These are phyloP conservation scores for Pyricularia sp. DNA, from an alignment of 2,329 filamentous ascomycete species.

Conservation along the genomic window DNA sequence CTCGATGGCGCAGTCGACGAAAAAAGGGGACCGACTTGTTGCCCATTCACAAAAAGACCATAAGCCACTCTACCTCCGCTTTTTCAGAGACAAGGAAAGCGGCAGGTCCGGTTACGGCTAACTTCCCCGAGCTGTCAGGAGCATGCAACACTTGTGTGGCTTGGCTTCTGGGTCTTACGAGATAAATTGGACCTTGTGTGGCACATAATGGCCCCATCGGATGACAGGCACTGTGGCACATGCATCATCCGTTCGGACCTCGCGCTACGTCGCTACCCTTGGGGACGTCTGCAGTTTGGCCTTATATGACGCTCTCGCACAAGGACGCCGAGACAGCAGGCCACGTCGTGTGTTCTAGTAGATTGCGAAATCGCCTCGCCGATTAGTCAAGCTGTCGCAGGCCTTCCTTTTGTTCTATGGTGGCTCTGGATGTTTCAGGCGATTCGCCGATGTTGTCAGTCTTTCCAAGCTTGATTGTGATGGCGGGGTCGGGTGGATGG, in stretches of 20 bases:
- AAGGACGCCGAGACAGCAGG: background rate
- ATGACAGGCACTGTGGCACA: background rate
- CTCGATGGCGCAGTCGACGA: background rate
- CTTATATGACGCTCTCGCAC: background rate
- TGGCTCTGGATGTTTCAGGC: background rate
- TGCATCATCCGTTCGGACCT: background rate
- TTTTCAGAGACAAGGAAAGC: background rate
- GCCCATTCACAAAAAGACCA: background rate
- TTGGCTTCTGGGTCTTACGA: background rate
- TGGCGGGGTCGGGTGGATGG: background rate
- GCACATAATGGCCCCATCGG: background rate
- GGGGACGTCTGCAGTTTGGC: background rate
- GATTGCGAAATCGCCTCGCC: background rate
- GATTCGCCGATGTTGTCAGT: background rate
- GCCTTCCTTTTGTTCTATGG: too few species aligned
- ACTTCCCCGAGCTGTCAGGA: background rate
- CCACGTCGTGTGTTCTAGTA: background rate
- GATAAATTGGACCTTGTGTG: background rate
- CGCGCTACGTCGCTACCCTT: background rate
- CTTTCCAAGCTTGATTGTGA: background rate
- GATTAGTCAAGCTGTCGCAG: background rate
- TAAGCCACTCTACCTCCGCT: too few species aligned
- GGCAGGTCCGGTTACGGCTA: background rate
- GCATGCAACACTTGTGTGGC: background rate
- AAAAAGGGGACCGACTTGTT: background rate